These are phyloP conservation scores for Nepenthes gracilis DNA, from an alignment of 148 eudicot genomes.

Conservation along the genomic window DNA sequence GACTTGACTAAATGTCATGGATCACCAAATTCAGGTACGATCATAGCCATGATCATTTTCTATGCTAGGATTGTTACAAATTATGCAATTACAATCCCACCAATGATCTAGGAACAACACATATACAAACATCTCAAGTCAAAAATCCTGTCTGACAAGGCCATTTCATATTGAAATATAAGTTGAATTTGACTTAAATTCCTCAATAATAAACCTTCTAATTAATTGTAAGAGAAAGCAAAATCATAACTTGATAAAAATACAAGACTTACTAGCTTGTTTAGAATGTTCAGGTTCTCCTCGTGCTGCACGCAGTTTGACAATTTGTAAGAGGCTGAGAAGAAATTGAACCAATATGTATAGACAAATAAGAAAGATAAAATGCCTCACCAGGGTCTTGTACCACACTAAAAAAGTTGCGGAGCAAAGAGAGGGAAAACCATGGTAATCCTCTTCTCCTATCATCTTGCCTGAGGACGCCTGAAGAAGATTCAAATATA, in stretches of 20 bases:
- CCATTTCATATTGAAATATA: no score
- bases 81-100: no score
- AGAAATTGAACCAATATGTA: background rate
- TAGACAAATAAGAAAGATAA: background rate
- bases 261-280: conserved; percentile 36
- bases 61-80: no score
- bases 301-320: conserved; percentile 36
- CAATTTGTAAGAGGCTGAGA: conserved; percentile 4
- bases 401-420: conserved; percentile 46
- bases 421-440: conserved; percentile 35
- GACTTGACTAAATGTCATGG: no score
- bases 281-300: conserved; percentile 32
- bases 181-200: no score
- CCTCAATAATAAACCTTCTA: no score
- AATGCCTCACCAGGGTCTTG: conserved; percentile 34
- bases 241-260: background rate
- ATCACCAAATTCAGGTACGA: no score
- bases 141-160: no score
- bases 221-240: no score
- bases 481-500: conserved; percentile 11
- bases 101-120: no score
- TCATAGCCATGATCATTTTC: no score
- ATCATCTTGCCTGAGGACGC: conserved; percentile 16
- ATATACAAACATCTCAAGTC: no score
- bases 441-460: conserved; percentile 20